A percentile compares a stretch with the other conserved stretches of the same genome.
These are phyloP conservation scores for Penicillium arizonense DNA, from an alignment of 495 filamentous ascomycete genomes.

Conservation along the genomic window DNA sequence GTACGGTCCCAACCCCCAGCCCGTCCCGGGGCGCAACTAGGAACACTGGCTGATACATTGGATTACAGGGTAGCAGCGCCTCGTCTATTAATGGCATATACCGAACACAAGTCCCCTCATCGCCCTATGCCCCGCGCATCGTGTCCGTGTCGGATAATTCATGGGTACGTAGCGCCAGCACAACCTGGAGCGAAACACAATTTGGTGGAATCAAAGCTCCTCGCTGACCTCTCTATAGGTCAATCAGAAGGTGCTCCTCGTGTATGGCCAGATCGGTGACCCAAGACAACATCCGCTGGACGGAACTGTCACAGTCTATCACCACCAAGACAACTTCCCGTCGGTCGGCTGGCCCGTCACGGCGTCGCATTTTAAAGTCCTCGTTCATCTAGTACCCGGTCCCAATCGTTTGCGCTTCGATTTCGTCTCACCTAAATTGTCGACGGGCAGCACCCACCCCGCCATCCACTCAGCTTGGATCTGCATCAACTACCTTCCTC, in stretches of 20 bases:
- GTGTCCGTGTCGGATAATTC: conserved; percentile 74
- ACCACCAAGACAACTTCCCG: conserved; percentile 82
- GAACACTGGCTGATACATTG: background rate
- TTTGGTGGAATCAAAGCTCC: background rate
- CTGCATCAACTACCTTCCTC: conserved; percentile 78
- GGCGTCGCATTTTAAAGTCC: conserved; percentile 83
- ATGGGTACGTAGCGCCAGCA: conserved; percentile 57
- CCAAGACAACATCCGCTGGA: conserved; percentile 67
- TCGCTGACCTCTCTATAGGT: conserved; percentile 52
- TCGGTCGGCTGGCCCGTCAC: conserved; percentile 79
- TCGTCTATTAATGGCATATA: conserved; percentile 53
- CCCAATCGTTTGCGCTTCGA: conserved; percentile 84
- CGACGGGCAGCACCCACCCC: conserved; percentile 64
- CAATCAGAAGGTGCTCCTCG: conserved; percentile 81
- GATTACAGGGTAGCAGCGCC: conserved; percentile 32
- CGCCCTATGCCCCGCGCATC: conserved; percentile 75
- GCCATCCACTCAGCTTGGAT: conserved; percentile 75
- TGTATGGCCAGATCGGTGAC: conserved; percentile 78
- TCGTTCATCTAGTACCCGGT: conserved; percentile 83
- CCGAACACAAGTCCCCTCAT: conserved; percentile 56
- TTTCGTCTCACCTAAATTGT: conserved; percentile 77
- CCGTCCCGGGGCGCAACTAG: background rate
- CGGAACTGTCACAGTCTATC: conserved; percentile 74
- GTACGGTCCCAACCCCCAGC: conserved; percentile 29
- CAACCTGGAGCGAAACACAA: background rate